A percentile compares a stretch with the other conserved stretches of the same genome.
Conservation (phyloP, 306 rosid species). For the Oemleria cerasiformis region DNA sequence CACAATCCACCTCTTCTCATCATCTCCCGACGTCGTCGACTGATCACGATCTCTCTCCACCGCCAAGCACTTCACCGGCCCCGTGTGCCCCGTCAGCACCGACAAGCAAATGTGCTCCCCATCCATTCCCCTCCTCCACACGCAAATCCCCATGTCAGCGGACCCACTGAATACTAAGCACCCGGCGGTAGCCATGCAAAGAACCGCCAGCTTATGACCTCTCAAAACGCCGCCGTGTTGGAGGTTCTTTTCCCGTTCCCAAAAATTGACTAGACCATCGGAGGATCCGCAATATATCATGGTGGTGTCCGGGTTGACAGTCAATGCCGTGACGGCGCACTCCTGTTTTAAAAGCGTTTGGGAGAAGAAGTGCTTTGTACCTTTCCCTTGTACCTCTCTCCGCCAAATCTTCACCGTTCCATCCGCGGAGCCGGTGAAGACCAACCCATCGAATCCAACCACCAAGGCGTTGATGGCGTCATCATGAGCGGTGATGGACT, state of each 20-base stretch:
- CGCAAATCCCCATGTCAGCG: constrained; percentile 79
- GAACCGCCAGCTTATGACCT: constrained; percentile 72
- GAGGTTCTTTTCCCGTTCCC: constrained; percentile 50
- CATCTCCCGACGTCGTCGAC: neutral
- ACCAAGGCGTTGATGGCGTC: constrained; percentile 80
- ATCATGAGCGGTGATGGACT: constrained; percentile 75
- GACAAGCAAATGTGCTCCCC: constrained; percentile 47
- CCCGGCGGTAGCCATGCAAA: constrained; percentile 65
- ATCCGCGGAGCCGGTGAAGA: constrained; percentile 83
- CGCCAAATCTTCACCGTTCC: constrained; percentile 85
- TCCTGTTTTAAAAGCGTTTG: constrained; percentile 71
- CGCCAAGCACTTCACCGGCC: constrained; percentile 91
- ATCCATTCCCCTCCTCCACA: constrained; percentile 52
- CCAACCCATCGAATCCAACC: constrained; percentile 50
- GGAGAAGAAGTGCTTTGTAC: constrained; percentile 76
- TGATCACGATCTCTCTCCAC: constrained; percentile 48
- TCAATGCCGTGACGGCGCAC: constrained; percentile 71
- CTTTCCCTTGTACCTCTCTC: constrained; percentile 73
- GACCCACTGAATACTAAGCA: constrained; percentile 70
- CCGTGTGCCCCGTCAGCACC: constrained; percentile 59
- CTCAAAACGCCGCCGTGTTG: constrained; percentile 52
- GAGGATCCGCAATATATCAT: constrained; percentile 66
- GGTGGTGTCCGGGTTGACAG: constrained; percentile 35
- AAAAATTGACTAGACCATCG: constrained; percentile 66
- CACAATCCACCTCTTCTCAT: constrained; percentile 54